Base-by-base conservation (phyloP, 2,329 filamentous ascomycete genomes). In the Xylaria sp. region DNA sequence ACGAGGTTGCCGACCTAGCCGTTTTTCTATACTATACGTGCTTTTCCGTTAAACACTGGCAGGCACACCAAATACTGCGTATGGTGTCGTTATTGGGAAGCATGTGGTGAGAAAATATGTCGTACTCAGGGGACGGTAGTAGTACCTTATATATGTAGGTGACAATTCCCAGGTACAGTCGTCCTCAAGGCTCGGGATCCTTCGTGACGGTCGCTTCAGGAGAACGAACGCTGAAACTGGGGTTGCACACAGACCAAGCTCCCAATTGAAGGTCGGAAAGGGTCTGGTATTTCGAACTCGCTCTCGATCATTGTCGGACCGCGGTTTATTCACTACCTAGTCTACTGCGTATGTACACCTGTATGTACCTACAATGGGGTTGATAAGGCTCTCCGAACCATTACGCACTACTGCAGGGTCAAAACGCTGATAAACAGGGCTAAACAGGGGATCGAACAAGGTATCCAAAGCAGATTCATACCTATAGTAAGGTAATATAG, bases 371-470 rank as follows among this genome's bases (percentile, higher is more conserved):
- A 49, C n/a, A 38, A 63, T 54, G n/a, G 22, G n/a, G 44, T 31
- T 50, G 53, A 57, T 57, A 66, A 42, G 53, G 49, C 54, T 63
- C 54, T 33, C 59, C 64, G 49, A 38, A 25, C 22, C 38, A 50
- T 49, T 22, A 22, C n/a, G n/a, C 51, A 54, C 63, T 66, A 58
- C 58, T 62, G 53, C 63, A 54, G 50, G 33, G 61, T 15, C 59
- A 33, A 63, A 63, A 63, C 55, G 22, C 38, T 38, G 25, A 55
- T 36, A 36, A 31, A 20, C 47, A 53, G 25, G 53, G 49, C 3
- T 51, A 20, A 45, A 22, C 54, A 57, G 29, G 63, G 57, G 25
- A 47, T 51, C 47, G 38, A 49, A 44, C 5, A 20, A 36, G 33
- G 33, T 47, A 63, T 51, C 54, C 33, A 36, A 36, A 13, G 7